phyloP scores from a whole-genome alignment of 2,329 filamentous ascomycete species.

The Xylariaceae sp. region DNA sequence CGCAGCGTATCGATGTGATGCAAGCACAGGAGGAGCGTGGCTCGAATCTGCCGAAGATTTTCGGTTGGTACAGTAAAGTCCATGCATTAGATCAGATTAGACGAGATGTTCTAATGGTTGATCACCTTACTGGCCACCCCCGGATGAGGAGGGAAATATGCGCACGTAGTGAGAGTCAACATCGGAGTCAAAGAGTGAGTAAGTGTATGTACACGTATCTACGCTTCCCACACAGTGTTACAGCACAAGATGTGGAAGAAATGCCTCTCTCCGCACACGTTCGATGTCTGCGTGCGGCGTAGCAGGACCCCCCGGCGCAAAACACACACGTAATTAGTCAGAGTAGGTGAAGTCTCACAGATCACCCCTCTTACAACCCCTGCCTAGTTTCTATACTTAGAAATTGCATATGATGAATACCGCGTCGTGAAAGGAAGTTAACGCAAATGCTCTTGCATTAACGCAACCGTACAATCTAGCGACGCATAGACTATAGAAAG shows the following conservation, averaged over 20 bases:
- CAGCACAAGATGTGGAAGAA: neutral
- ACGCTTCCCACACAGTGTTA: no score
- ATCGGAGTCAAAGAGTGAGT: conserved; percentile 1
- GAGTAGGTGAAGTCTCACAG: conserved; percentile 9
- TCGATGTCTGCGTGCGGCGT: conserved; percentile 20
- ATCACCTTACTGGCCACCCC: conserved; percentile 9
- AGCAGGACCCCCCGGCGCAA: conserved; percentile 14
- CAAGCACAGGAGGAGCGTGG: conserved; percentile 11
- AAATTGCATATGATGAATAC: conserved; percentile 9
- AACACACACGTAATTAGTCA: conserved; percentile 2
- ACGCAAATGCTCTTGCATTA: conserved; percentile 16
- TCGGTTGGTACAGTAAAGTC: conserved; percentile 18
- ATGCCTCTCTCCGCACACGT: neutral
- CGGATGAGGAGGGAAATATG: conserved; percentile 7
- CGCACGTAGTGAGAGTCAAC: neutral
- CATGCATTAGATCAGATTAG: conserved; percentile 22
- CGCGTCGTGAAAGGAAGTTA: conserved; percentile 13
- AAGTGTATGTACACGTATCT: conserved; percentile 7
- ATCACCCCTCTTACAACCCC: conserved; percentile 6
- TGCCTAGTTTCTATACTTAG: conserved; percentile 24
- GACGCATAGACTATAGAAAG: conserved; percentile 10
- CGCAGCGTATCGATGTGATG: conserved; percentile 8
- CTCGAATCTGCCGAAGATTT: conserved; percentile 6
- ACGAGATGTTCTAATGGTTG: conserved; percentile 7
- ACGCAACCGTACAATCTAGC: conserved; percentile 20